These are phyloP conservation scores for Alternaria longipes DNA, from an alignment of 2,329 filamentous ascomycete species.

Conservation along the genomic window DNA sequence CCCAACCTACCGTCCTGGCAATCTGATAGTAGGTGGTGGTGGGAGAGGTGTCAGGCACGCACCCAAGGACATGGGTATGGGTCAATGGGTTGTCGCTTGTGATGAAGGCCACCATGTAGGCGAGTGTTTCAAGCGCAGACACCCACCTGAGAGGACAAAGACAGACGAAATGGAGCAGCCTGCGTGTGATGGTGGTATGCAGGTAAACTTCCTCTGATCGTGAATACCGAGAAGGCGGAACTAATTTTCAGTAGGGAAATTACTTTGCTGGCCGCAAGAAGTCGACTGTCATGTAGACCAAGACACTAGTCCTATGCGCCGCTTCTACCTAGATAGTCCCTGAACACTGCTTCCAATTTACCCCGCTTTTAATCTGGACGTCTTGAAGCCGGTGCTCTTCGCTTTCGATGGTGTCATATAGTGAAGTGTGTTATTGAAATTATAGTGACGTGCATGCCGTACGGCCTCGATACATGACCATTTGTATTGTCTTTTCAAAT, in stretches of 20 bases:
- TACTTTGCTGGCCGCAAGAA: not conserved
- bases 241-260: not conserved
- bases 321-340: not conserved
- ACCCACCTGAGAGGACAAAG: slow-evolving; percentile 23
- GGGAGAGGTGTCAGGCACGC: slow-evolving; percentile 73
- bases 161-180: slow-evolving; percentile 9
- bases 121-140: slow-evolving; percentile 67
- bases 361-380: not conserved
- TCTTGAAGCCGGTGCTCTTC: not conserved
- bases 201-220: not conserved
- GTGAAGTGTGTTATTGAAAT: not conserved
- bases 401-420: not conserved
- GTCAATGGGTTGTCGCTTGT: slow-evolving; percentile 74
- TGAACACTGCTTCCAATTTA: not conserved
- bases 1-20: slow-evolving; percentile 74
- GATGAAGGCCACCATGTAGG: slow-evolving; percentile 73
- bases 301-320: not conserved
- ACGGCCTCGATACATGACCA: not conserved
- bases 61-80: slow-evolving; percentile 70
- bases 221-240: not conserved
- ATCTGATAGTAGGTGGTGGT: slow-evolving; percentile 81
- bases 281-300: slow-evolving; percentile 5
- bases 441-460: not conserved
- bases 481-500: not conserved
- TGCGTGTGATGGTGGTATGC: not conserved